Evolutionary conservation across 164 flowering plant genomes (phyloP).

Genomic region (Tinospora cordifolia): DNA sequence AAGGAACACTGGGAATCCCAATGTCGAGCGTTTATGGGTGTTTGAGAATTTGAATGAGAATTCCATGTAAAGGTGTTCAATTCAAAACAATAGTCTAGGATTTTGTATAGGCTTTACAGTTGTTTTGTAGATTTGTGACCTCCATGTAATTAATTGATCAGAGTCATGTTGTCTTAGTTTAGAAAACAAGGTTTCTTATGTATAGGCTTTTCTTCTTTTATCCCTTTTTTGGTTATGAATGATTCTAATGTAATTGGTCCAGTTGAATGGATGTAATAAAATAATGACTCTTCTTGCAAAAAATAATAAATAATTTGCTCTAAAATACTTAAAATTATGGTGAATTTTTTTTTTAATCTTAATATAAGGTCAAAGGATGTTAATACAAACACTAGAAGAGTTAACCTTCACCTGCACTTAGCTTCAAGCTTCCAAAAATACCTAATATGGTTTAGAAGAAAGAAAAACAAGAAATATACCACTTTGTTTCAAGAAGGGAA

Average conservation of each 20-base stretch:
- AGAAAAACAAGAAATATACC: constrained; percentile 42
- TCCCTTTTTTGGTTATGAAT: too few species aligned
- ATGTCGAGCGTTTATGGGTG: constrained; percentile 57
- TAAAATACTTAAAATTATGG: too few species aligned
- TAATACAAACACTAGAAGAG: too few species aligned
- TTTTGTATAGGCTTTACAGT: not conserved
- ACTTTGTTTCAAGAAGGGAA: constrained; percentile 68
- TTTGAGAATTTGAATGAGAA: constrained; percentile 17
- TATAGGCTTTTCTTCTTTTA: too few species aligned
- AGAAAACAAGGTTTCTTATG: too few species aligned
- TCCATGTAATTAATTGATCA: not conserved
- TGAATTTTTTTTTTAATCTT: too few species aligned
- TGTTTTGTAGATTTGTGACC: not conserved
- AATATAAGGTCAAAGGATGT: too few species aligned
- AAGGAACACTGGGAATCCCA: constrained; percentile 80
- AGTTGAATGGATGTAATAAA: too few species aligned
- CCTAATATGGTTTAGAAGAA: constrained; percentile 51
- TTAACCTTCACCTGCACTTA: constrained; percentile 72
- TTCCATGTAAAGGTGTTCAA: not conserved
- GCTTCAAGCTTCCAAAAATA: constrained; percentile 69
- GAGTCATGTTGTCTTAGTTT: not conserved
- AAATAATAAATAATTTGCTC: too few species aligned
- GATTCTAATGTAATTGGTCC: too few species aligned
- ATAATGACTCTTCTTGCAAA: too few species aligned
- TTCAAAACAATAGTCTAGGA: not conserved